Base-by-base conservation (phyloP, 495 filamentous ascomycete genomes). In the Talaromyces nanjingensis region DNA sequence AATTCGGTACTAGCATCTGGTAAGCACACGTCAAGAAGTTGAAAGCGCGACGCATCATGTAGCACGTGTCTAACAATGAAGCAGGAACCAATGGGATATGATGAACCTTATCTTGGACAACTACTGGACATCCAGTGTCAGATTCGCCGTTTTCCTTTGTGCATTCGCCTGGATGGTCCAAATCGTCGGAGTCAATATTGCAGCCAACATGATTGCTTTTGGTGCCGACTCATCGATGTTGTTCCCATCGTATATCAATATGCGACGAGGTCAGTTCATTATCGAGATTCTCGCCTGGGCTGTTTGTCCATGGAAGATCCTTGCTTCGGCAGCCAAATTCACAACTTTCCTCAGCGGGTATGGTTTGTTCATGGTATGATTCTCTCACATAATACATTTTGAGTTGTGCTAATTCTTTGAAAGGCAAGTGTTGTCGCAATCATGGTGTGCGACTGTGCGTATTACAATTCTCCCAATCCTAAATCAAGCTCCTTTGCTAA, bases 401-500 rank as follows among this genome's bases (percentile, higher is more conserved):
- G 33, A 12, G 12, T 37, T 12, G 9, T 14, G 18, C 49, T 53
- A 53, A 53, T 24, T 24, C 2, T 53, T 6, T 12, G 24, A 65
- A 7, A 70, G 56, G 56, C 56, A 2, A 59, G 84, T 4, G 82
- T 87, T 31, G 82, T 81, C 3, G 83, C 80, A 24, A 82, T 87
- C 52, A 78, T 89, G 68, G 76, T 78, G 0, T 72, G 75, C 2
- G 86, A 89, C 68, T 87, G 81, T 74, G 54, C 66, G 70, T 67
- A 9, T 33, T 31, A n/a, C 9, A 5, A 37, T 42, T 6, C 20
- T 54, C 24, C 39, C 58, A n/a, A 42, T 14, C n/a, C 54, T 59
- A 39, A 60, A 20, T 14, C 11, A 29, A 7, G n/a, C 14, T n/a
- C n/a, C 31, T 20, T 31, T 59, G 14, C 56, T 37, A 22, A 33